A percentile compares a stretch with the other conserved stretches of the same genome.
phyloP scores from a whole-genome alignment of 2,329 filamentous ascomycete genomes.

The Macrophomina pseudophaseolina region DNA sequence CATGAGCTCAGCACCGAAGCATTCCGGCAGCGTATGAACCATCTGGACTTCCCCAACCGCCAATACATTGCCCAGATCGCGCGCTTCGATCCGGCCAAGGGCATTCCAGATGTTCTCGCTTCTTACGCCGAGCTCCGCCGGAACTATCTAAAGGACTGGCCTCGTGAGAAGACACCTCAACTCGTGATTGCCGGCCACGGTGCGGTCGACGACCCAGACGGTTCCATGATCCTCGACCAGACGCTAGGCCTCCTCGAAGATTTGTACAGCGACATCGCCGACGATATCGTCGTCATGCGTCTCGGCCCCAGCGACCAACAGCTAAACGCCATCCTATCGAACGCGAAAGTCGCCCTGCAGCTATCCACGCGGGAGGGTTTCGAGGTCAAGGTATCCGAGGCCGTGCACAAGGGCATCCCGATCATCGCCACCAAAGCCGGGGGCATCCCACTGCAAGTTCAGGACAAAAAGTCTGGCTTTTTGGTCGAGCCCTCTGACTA shows the following conservation, averaged over 20 bases:
- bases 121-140: slow-evolving; percentile 75
- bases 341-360: slow-evolving; percentile 75
- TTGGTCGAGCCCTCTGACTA: slow-evolving; percentile 74
- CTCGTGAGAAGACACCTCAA: slow-evolving; percentile 64
- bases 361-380: slow-evolving; percentile 83
- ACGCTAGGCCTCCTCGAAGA: slow-evolving; percentile 70
- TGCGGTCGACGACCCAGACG: slow-evolving; percentile 81
- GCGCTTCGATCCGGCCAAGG: slow-evolving; percentile 83
- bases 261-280: slow-evolving; percentile 53
- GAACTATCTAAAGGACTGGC: slow-evolving; percentile 59
- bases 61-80: slow-evolving; percentile 82
- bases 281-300: slow-evolving; percentile 75
- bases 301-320: slow-evolving; percentile 79
- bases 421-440: slow-evolving; percentile 76
- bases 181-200: slow-evolving; percentile 79
- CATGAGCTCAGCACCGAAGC: slow-evolving; percentile 72
- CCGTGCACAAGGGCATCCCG: slow-evolving; percentile 78
- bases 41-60: slow-evolving; percentile 63
- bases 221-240: slow-evolving; percentile 71
- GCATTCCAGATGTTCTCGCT: slow-evolving; percentile 77
- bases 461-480: slow-evolving; percentile 73
- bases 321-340: slow-evolving; percentile 75
- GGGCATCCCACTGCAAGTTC: slow-evolving; percentile 80
- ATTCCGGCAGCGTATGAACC: slow-evolving; percentile 63
- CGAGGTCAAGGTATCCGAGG: slow-evolving; percentile 85